A percentile compares a stretch with the other conserved stretches of the same genome.
phyloP scores from a whole-genome alignment of 78 protist genomes.

The Pelomyxa schiedti region DNA sequence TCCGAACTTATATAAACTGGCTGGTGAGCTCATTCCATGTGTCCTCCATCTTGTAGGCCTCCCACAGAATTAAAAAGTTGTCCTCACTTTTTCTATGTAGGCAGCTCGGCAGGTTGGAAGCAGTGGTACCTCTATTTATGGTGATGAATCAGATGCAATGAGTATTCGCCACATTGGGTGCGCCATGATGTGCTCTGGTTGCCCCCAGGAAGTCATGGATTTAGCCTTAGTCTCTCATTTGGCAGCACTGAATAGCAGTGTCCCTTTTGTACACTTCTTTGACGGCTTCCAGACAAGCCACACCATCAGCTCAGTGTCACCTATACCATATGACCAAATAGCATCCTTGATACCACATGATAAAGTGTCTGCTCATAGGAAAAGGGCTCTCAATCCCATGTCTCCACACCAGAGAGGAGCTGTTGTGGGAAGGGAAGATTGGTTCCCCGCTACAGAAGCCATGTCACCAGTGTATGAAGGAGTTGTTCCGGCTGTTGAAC shows the following conservation, averaged over 20 bases:
- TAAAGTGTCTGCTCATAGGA: not conserved
- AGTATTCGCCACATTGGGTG: slow-evolving; percentile 34
- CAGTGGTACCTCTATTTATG: not conserved
- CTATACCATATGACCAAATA: not conserved
- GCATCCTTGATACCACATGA: not conserved
- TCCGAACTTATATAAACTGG: slow-evolving; percentile 62
- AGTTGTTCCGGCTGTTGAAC: slow-evolving; percentile 21
- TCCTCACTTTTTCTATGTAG: no score
- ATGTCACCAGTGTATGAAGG: not conserved
- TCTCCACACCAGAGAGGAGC: not conserved
- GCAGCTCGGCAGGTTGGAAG: not conserved
- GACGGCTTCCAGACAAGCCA: not conserved
- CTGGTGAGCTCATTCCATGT: slow-evolving; percentile 55
- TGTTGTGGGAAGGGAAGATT: not conserved
- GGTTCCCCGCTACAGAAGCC: not conserved
- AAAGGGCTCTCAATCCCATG: not conserved
- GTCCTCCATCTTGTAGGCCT: slow-evolving; percentile 60
- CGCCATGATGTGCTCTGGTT: slow-evolving; percentile 18
- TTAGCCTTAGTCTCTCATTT: slow-evolving; percentile 44
- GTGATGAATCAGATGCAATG: slow-evolving; percentile 37
- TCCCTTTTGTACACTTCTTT: slow-evolving; percentile 30
- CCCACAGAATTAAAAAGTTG: no score
- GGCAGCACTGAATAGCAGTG: slow-evolving; percentile 18
- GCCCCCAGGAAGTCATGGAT: slow-evolving; percentile 48
- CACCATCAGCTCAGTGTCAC: not conserved